Base-by-base conservation (phyloP, 1,284 basidiomycete species). In the Melampsora americana region DNA sequence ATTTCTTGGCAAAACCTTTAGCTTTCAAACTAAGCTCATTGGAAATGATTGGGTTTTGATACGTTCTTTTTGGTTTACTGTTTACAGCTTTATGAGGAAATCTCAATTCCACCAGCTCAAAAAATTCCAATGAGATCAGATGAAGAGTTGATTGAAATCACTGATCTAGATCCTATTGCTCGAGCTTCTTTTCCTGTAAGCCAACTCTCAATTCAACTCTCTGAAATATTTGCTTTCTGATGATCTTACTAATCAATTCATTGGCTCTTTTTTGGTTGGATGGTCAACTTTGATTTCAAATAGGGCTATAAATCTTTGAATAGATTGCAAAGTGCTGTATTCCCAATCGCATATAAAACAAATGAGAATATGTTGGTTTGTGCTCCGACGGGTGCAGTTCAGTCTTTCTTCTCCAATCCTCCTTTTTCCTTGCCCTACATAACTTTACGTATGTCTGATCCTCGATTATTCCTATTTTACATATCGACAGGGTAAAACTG, bases 291-390 rank as follows among this genome's bases (percentile, higher is more conserved):
- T 42, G 12, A 11, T 1, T 14, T 14, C 0, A 42, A 42, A 65
- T 28, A 74, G 89, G 92, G 92, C 32, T 99, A 99, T 82, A 85
- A 87, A 64, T 87, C 89, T 23, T 86, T 99, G 78, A 99, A 99
- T 82, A 88, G 96, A 78, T 91, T 99, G 78, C 96, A 99, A 82
- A 95, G 92, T 7, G 93, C 96, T 74, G 90, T 99, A 16, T 98
- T 91, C 83, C 91, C 92, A 0, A 92, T 92, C 1, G 96, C 95
- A 1, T 98, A 97, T 84, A 86, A 88, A 28, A 91, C 93, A 0
- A 98, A 97, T 79, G 96, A 98, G 83, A 99, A 99, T 81, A 88
- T 99, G 86, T 88, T 99, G 50, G 87, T 99, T 69, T 99, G 95
- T 80, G 93, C 94, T 81, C 94, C 94, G 0, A 97, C 94, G 78